phyloP scores from a whole-genome alignment of 1,284 basidiomycete species.

The Heterobasidion irregulare region DNA sequence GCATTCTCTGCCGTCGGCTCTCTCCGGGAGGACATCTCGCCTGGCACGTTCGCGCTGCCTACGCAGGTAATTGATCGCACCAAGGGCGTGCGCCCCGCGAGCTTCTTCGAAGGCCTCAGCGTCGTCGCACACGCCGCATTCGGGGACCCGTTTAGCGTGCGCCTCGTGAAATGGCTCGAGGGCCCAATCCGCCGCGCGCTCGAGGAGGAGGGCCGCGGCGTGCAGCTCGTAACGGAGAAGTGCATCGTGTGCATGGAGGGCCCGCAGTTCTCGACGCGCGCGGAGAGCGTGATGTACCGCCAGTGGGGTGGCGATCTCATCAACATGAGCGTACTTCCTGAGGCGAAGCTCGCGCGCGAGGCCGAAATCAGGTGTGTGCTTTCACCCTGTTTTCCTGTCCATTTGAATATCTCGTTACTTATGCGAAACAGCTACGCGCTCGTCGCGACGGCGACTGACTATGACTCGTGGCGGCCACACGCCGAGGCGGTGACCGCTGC shows the following conservation, averaged over 20 bases:
- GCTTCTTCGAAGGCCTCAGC: conserved; percentile 79
- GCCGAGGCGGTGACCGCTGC: conserved; percentile 81
- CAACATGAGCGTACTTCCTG: conserved; percentile 94
- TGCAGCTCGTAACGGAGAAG: conserved; percentile 72
- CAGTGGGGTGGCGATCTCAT: conserved; percentile 91
- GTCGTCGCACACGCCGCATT: conserved; percentile 93
- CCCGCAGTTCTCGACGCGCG: conserved; percentile 89
- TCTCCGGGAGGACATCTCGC: conserved; percentile 90
- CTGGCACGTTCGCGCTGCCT: conserved; percentile 86
- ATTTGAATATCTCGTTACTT: not conserved
- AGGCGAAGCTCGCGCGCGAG: conserved; percentile 93
- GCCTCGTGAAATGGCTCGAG: conserved; percentile 66
- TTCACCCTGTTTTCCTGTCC: not conserved
- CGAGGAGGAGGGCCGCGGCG: conserved; percentile 41
- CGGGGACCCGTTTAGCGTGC: conserved; percentile 80
- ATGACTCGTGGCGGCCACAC: conserved; percentile 83
- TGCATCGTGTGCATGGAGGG: conserved; percentile 97
- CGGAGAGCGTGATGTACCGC: conserved; percentile 93
- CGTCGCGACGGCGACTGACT: conserved; percentile 87
- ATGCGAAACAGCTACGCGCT: conserved; percentile 64
- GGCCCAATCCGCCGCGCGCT: conserved; percentile 59
- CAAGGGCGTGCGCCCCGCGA: conserved; percentile 81
- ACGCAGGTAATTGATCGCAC: conserved; percentile 96
- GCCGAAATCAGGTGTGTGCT: conserved; percentile 78
- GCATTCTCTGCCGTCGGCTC: conserved; percentile 96